phyloP scores from a whole-genome alignment of 108 stramenopile genomes.

The Pseudonitzschia pungens region DNA sequence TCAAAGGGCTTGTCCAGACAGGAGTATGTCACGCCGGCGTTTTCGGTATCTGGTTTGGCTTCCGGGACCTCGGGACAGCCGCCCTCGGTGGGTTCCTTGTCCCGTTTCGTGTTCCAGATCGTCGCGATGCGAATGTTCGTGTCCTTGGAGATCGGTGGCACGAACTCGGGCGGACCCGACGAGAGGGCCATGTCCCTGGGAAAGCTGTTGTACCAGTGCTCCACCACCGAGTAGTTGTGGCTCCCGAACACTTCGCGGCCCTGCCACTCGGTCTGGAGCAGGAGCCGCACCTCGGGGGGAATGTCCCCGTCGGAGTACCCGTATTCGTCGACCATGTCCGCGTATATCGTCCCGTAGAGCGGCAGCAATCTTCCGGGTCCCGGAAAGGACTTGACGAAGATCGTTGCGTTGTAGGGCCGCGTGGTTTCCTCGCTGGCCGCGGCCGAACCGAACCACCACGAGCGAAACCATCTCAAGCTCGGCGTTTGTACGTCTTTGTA shows the following conservation, averaged over 20 bases:
- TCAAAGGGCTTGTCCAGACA: slow-evolving; percentile 15
- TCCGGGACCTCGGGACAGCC: not conserved
- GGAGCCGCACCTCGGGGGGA: not conserved
- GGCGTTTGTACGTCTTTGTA: not conserved
- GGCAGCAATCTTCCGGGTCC: not conserved
- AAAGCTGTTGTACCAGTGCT: slow-evolving; percentile 31
- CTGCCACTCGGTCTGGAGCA: slow-evolving; percentile 16
- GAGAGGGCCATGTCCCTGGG: slow-evolving; percentile 11
- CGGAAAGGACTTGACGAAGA: slow-evolving; percentile 19
- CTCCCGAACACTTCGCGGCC: not conserved
- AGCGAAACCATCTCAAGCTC: no score
- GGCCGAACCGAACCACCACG: no score
- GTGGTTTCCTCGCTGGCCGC: no score
- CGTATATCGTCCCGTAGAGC: slow-evolving; percentile 13
- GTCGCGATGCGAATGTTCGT: slow-evolving; percentile 11
- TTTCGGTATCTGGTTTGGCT: not conserved
- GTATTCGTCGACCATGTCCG: slow-evolving; percentile 26
- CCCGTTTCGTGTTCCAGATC: slow-evolving; percentile 18
- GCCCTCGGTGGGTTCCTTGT: not conserved
- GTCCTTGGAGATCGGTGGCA: no score
- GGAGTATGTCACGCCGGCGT: not conserved
- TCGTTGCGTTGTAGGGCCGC: slow-evolving; percentile 6
- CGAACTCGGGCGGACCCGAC: slow-evolving; percentile 5
- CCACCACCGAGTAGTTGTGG: slow-evolving; percentile 11
- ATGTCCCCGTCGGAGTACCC: not conserved